Percentiles rank a stretch among this genome's conserved stretches.
Evolutionary conservation across 768 basidiomycete species (phyloP).

Genomic region (Dioszegia crocea): DNA sequence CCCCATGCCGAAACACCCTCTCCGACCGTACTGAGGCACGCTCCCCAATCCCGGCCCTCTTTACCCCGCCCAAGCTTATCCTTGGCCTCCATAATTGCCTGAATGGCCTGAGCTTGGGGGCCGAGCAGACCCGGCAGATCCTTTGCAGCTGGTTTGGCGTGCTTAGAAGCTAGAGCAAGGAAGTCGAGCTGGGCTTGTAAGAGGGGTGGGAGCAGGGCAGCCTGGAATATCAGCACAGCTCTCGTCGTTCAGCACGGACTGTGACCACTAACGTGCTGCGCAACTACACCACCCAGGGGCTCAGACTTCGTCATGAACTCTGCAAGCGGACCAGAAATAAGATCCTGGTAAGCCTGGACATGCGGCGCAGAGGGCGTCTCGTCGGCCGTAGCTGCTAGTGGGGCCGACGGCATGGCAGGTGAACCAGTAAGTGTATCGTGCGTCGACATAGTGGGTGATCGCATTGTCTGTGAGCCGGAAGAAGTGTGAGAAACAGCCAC

Average conservation of each 20-base stretch:
- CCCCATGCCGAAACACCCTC: conserved; percentile 77
- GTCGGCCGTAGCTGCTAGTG: conserved; percentile 38
- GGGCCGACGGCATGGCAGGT: conserved; percentile 28
- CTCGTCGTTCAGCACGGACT: too few species aligned
- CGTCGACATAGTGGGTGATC: conserved; percentile 29
- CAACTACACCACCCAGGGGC: conserved; percentile 65
- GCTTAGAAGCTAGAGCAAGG: conserved; percentile 63
- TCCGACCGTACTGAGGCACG: conserved; percentile 72
- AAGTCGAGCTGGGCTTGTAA: conserved; percentile 68
- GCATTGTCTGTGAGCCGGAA: conserved; percentile 29
- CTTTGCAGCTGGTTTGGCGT: conserved; percentile 72
- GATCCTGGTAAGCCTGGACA: conserved; percentile 66
- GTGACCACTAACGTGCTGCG: conserved; percentile 71
- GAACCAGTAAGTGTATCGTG: conserved; percentile 37
- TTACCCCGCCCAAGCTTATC: conserved; percentile 73
- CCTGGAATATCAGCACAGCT: neutral
- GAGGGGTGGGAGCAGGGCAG: conserved; percentile 58
- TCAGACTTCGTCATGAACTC: conserved; percentile 70
- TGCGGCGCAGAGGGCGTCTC: conserved; percentile 56
- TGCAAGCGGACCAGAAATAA: conserved; percentile 69
- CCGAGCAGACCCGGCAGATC: conserved; percentile 59
- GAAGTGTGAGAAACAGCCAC: conserved; percentile 58
- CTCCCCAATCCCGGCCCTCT: conserved; percentile 62
- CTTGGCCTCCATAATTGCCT: conserved; percentile 72
- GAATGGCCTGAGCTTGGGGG: conserved; percentile 68